A percentile compares a stretch with the other conserved stretches of the same genome.
phyloP scores from a whole-genome alignment of 78 protist species.

The Dictyostelium discoideum region dicty_2.7 NC_007089.4:1974501-1975000 shows the following conservation, averaged over 20 bases:
- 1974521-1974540: background rate
- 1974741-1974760: no score
- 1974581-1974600: slow-evolving; percentile 27
- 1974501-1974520: slow-evolving; percentile 4
- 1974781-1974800: background rate
- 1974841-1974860: background rate
- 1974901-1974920: slow-evolving; percentile 19
- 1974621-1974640: no score
- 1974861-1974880: background rate
- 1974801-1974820: background rate
- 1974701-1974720: no score
- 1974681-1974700: background rate
- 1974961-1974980: background rate
- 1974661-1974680: background rate
- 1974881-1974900: slow-evolving; percentile 2
- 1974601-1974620: background rate
- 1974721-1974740: background rate
- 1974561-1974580: background rate
- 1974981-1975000: slow-evolving; percentile 18
- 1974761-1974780: background rate
- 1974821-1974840: background rate
- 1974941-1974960: background rate
- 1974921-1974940: slow-evolving; percentile 22
- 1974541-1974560: background rate
- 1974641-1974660: background rate